Evolutionary conservation across 768 basidiomycete species (phyloP).

Genomic region (Agaricus blazei): DNA sequence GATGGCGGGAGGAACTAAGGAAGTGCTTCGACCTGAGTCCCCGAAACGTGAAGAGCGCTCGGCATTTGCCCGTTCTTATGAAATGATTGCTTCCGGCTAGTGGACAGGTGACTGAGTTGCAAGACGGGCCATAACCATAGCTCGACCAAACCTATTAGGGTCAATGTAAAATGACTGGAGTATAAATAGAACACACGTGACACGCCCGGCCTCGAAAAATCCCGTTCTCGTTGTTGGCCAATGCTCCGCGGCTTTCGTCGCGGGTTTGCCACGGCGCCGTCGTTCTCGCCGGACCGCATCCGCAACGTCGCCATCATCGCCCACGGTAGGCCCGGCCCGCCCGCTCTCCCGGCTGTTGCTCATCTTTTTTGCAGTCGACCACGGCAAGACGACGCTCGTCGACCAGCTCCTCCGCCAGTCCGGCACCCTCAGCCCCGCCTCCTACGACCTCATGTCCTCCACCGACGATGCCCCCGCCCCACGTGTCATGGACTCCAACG

Average conservation of each 20-base stretch:
- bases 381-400: constrained; percentile 49
- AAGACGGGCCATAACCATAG: too few relatives aligned
- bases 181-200: too few relatives aligned
- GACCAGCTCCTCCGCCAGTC: constrained; percentile 48
- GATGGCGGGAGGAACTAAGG: not conserved
- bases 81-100: too few relatives aligned
- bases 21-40: too few relatives aligned
- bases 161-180: too few relatives aligned
- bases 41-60: too few relatives aligned
- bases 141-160: too few relatives aligned
- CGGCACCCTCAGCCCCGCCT: constrained; percentile 32
- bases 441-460: constrained; percentile 19
- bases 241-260: not conserved
- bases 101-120: too few relatives aligned
- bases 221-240: not conserved
- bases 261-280: not conserved
- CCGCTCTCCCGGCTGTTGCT: not conserved
- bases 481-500: constrained; percentile 48
- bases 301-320: constrained; percentile 48
- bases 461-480: constrained; percentile 32
- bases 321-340: constrained; percentile 31
- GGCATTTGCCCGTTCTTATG: too few relatives aligned
- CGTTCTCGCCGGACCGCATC: constrained; percentile 27
- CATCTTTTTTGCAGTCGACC: constrained; percentile 32
- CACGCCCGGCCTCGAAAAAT: too few relatives aligned